These are phyloP conservation scores for Brachypodium distachyon DNA, from an alignment of 202 grass and related monocot species.

Conservation along the genomic window DNA sequence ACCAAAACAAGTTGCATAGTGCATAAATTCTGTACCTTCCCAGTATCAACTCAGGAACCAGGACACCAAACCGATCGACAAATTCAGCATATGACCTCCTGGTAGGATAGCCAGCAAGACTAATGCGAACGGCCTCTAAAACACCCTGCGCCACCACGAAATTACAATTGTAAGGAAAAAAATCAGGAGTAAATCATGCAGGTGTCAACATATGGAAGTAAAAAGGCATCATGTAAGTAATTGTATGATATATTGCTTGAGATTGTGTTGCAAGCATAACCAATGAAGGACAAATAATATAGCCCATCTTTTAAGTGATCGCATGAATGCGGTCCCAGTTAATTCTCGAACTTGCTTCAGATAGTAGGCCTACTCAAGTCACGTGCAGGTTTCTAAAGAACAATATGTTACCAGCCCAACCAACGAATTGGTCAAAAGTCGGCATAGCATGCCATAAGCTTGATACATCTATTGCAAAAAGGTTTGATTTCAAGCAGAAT, in stretches of 20 bases:
- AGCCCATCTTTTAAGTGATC: background rate
- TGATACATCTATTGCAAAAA: background rate
- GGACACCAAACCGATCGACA: slow-evolving; percentile 86
- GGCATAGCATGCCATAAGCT: background rate
- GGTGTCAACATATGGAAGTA: background rate
- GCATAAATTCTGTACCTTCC: slow-evolving; percentile 49
- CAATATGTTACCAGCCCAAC: background rate
- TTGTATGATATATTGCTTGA: background rate
- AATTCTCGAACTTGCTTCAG: background rate
- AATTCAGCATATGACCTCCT: slow-evolving; percentile 95
- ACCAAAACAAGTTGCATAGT: background rate
- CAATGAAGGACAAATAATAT: background rate
- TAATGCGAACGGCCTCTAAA: slow-evolving; percentile 96
- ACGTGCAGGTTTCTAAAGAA: slow-evolving; percentile 1
- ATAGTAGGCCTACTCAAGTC: background rate
- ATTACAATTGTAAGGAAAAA: slow-evolving; percentile 1
- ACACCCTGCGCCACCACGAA: slow-evolving; percentile 67
- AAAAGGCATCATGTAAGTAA: background rate
- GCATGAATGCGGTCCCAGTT: background rate
- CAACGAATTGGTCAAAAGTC: slow-evolving; percentile 1
- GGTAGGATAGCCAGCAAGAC: slow-evolving; percentile 99
- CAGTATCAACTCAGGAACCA: slow-evolving; percentile 65
- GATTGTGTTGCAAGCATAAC: background rate
- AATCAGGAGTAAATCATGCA: background rate
- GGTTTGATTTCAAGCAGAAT: background rate